Base-by-base conservation (phyloP, 768 basidiomycete species). In the Clitopilus hobsonii region DNA sequence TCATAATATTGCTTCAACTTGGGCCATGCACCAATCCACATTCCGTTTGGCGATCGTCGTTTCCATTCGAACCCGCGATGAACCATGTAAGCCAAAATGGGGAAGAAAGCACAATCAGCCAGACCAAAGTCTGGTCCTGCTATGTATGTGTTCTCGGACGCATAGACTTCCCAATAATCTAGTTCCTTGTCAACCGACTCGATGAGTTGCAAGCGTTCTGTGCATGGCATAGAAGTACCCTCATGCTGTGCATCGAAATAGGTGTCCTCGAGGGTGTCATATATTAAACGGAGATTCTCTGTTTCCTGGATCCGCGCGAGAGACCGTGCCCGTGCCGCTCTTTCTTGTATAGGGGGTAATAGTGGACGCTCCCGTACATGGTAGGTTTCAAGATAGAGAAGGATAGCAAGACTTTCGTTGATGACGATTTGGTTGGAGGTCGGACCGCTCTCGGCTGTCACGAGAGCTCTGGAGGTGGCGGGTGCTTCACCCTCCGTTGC, bases 391-490 rank as follows among this genome's bases (percentile, higher is more conserved):
- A 65, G 60, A 53, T 68, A 68, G 11, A 63, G 60, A n/a, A 69
- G 61, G 30, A 68, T 68, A 25, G 68, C 67, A 26, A 69, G 55
- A 47, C 61, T 67, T 52, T 69, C 66, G 38, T 67, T 66, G 47
- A 70, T 57, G 2, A 50, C 58, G n/a, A 61, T 52, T 18, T 47
- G 50, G 0, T 49, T 54, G 27, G 53, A 18, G 20, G 13, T 30
- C 16, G 38, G 20, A 8, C 25, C 14, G 16, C 6, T 50, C 54
- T 23, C 18, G 51, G 32, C 38, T 24, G 36, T 11, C 52, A 32
- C 30, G n/a, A n/a, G n/a, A n/a, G n/a, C n/a, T n/a, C n/a, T n/a
- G n/a, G n/a, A n/a, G n/a, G n/a, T n/a, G n/a, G n/a, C n/a, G n/a
- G n/a, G n/a, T n/a, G n/a, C n/a, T n/a, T n/a, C n/a, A n/a, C n/a